Conservation (phyloP, 2,329 filamentous ascomycete species). For the Cryphonectria carpinicola region DNA sequence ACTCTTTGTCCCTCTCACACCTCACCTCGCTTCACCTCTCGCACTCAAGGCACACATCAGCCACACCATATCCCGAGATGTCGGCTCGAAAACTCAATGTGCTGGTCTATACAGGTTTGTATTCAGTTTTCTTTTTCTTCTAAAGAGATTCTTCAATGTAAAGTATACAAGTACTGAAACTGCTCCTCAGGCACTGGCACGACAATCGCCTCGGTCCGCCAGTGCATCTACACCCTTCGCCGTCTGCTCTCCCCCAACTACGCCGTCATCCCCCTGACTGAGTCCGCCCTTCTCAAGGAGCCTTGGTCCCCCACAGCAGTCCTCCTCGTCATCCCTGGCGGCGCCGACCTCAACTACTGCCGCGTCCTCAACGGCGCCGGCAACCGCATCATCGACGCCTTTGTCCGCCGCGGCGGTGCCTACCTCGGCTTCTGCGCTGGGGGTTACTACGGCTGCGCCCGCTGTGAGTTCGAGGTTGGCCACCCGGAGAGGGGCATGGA, state of each 20-base stretch:
- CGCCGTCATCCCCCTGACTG: conserved; percentile 84
- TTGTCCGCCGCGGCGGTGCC: conserved; percentile 79
- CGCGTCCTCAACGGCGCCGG: conserved; percentile 84
- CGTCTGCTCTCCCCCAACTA: conserved; percentile 88
- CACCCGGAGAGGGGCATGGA: conserved; percentile 69
- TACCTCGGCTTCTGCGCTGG: conserved; percentile 95
- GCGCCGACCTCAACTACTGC: conserved; percentile 92
- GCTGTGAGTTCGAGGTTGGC: conserved; percentile 91
- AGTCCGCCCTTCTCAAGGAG: conserved; percentile 81
- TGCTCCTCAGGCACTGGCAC: conserved; percentile 71
- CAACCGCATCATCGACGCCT: conserved; percentile 82
- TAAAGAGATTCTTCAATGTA: conserved; percentile 16
- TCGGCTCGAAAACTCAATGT: conserved; percentile 79
- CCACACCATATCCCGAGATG: conserved; percentile 50
- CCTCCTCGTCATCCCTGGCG: conserved; percentile 88
- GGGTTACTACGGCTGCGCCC: conserved; percentile 82
- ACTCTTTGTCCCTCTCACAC: background rate
- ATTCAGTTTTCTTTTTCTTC: background rate
- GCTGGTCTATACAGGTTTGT: conserved; percentile 83
- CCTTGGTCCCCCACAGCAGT: conserved; percentile 89
- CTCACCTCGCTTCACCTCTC: conserved; percentile 1
- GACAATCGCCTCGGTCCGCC: conserved; percentile 84
- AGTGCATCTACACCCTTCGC: conserved; percentile 85
- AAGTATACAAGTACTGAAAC: conserved; percentile 29
- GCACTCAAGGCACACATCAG: background rate